Percentiles rank a stretch among this genome's conserved stretches.
phyloP scores from a whole-genome alignment of 345 rosid species.

The Corchorus olitorius region DNA sequence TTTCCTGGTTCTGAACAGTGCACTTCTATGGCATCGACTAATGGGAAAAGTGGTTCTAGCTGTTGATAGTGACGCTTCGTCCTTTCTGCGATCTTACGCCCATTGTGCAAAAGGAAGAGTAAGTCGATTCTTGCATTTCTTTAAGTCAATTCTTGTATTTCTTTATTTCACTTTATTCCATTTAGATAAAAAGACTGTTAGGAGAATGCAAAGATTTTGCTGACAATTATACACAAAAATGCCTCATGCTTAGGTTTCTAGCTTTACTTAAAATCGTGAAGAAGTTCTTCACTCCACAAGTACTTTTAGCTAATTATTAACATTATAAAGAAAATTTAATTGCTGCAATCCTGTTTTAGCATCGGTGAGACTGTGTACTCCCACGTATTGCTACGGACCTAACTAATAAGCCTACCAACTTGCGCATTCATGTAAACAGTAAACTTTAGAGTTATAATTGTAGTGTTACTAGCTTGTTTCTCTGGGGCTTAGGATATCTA shows the following conservation, averaged over 20 bases:
- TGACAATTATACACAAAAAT: neutral
- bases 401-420: neutral
- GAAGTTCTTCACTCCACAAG: neutral
- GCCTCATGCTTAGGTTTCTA: neutral
- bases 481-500: neutral
- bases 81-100: constrained; percentile 74
- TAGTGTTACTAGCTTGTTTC: neutral
- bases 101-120: constrained; percentile 97
- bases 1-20: constrained; percentile 44
- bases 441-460: neutral
- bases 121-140: constrained; percentile 34
- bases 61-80: constrained; percentile 47
- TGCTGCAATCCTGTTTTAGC: neutral
- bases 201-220: neutral
- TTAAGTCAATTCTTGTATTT: constrained; percentile 26
- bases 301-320: neutral
- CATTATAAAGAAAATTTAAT: neutral
- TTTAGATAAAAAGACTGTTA: neutral
- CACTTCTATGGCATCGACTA: constrained; percentile 93
- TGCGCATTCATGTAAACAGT: neutral
- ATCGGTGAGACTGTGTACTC: neutral
- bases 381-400: neutral
- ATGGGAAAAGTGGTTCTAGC: constrained; percentile 87
- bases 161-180: constrained; percentile 5
- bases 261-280: neutral